Base-by-base conservation (phyloP, 148 eudicot genomes). In the Chenopodium formosanum region DNA sequence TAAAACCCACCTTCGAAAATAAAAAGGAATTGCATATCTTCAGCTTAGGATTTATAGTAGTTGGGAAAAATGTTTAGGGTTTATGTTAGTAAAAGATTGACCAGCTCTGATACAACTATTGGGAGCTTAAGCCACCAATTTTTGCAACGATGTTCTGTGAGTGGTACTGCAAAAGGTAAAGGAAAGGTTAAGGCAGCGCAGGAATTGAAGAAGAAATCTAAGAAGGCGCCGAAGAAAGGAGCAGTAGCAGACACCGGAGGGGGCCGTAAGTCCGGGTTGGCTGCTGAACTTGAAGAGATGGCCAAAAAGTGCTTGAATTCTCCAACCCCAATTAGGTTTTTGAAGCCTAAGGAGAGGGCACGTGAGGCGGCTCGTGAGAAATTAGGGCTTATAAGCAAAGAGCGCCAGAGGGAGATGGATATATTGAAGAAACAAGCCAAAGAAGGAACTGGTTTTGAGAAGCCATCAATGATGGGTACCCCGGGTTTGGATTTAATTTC, bases 111-210 rank as follows among this genome's bases (percentile, higher is more conserved):
- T 48, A 70, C 88, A 11, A 58, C 83, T n/a, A 66, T 91, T 63
- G 90, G 87, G 76, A 80, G 85, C 47, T 82, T 91, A 71, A 75
- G 86, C 68, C 86, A 78, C 69, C 92, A 90, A 65, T 81, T 94
- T 44, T 73, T 81, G 32, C 98, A 96, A 73, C 84, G 82, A 84
- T 92, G 99, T 84, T 89, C 90, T 2, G 99, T 96, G 56, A 94
- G 98, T 77, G 91, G 95, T 60, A 96, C 99, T 3, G 97, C 98
- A 2, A 96, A 96, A 70, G 99, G 99, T 0, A 96, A 96, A 82
- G 90, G 80, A 6, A 93, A 92, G 68, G 23, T 88, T 60, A 96
- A 96, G 82, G 82, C 89, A 0, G 92, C 81, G 5, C 85, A 85
- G 79, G 73, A 85, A 14, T 77, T 96, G 73, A 94, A 90, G 77